phyloP scores from a whole-genome alignment of 805 yeast genomes.

The Hanseniaspora hatyaiensis region DNA sequence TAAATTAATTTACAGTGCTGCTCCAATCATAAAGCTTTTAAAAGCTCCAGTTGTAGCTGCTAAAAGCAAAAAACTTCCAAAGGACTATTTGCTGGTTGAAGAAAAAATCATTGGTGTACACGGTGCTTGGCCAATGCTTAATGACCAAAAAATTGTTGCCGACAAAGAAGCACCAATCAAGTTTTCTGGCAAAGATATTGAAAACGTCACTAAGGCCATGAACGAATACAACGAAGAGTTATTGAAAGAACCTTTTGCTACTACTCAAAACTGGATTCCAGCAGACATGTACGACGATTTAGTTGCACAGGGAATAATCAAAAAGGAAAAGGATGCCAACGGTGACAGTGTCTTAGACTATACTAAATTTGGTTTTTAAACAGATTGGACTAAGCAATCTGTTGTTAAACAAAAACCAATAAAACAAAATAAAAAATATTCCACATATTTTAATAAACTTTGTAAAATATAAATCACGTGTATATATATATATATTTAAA shows the following conservation, averaged over 20 bases:
- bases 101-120: conserved; percentile 54
- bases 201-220: conserved; percentile 45
- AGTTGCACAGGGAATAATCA: conserved; percentile 49
- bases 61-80: conserved; percentile 44
- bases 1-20: conserved; percentile 64
- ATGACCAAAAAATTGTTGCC: conserved; percentile 45
- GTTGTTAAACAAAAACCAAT: too few species aligned
- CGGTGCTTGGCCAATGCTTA: conserved; percentile 58
- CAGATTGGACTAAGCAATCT: too few species aligned
- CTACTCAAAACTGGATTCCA: conserved; percentile 92
- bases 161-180: conserved; percentile 47
- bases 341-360: conserved; percentile 36
- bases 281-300: conserved; percentile 77
- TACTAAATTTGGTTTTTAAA: conserved; percentile 9
- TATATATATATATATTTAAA: too few species aligned
- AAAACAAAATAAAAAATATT: too few species aligned
- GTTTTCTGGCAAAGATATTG: conserved; percentile 48
- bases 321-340: conserved; percentile 40
- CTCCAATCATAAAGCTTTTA: conserved; percentile 68
- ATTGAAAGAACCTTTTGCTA: conserved; percentile 67
- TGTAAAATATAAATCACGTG: too few species aligned
- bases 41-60: conserved; percentile 54
- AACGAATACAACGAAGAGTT: conserved; percentile 58
- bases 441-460: too few species aligned
- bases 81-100: conserved; percentile 52